Evolutionary conservation across 2,329 filamentous ascomycete species (phyloP).

Genomic region (Rhytidhysteron rufulum): DNA sequence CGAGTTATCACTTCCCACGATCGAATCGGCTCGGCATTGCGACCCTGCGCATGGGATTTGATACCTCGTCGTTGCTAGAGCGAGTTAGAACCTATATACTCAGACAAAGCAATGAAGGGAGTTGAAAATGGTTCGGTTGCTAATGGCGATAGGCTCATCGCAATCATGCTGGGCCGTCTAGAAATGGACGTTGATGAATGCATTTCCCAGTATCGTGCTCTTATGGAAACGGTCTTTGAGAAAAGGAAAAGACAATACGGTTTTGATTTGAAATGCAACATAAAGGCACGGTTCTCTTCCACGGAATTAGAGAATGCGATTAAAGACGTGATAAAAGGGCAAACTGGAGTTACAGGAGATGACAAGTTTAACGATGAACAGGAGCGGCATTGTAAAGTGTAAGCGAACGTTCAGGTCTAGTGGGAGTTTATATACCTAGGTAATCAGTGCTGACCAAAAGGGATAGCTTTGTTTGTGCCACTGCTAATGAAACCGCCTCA

Average conservation of each 20-base stretch:
- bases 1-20: too few species aligned
- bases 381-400: neutral
- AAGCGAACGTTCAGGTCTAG: too few species aligned
- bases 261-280: neutral
- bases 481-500: conserved; percentile 39
- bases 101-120: too few species aligned
- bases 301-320: neutral
- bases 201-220: neutral
- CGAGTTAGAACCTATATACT: too few species aligned
- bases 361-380: neutral
- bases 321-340: neutral
- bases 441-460: neutral
- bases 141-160: conserved; percentile 2
- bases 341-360: too few species aligned
- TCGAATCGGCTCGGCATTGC: too few species aligned
- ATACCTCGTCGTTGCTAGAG: too few species aligned
- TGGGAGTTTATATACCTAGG: neutral
- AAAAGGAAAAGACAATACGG: neutral
- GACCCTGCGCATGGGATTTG: too few species aligned
- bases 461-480: conserved; percentile 39
- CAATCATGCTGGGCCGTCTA: conserved; percentile 1
- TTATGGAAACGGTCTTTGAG: neutral
- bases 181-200: conserved; percentile 3
- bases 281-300: neutral
- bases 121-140: neutral